Base-by-base conservation (phyloP, 805 yeast genomes). In the Blastobotrys attinorum region DNA sequence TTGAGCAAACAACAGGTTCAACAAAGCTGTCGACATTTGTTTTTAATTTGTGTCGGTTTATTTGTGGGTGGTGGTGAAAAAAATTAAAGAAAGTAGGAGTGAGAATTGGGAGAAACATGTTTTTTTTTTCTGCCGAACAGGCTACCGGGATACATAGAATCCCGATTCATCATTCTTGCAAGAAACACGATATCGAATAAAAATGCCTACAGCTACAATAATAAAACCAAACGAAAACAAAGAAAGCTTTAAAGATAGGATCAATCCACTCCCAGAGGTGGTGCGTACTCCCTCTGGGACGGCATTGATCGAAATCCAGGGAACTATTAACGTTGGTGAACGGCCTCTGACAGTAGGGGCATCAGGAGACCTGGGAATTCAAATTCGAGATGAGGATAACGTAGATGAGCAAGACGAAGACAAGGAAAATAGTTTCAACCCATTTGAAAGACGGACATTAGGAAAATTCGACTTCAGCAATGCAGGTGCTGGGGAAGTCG, bases 1-100 rank as follows among this genome's bases (percentile, higher is more conserved):
- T 40, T 53, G 57, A 5, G 57, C 54, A 47, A 53, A 53, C 36
- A 53, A 42, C 45, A 53, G 46, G 44, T 53, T 53, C 35, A 53
- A 37, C 39, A 53, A 34, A 2, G 55, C 50, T 13, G 57, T 53
- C 21, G 57, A 53, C 55, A 53, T 53, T 32, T 18, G 22, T 22
- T 6, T 22, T 10, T 3, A 6, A 15, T 35, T 11, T 35, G 13
- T 18, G 18, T 22, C 4, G 20, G 17, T 11, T 4, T 22, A 4
- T 22, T 22, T 22, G 16, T n/a, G 10, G 27, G 27, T 22, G 39
- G 11, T 22, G 29, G 11, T 25, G 29, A 8, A 7, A 25, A 25
- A 25, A 25, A 25, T 8, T 25, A 8, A 25, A 7, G 10, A 25
- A 11, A 11, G 29, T 8, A 11, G 11, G 11, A 8, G 29, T 11